Evolutionary conservation across 169 alveolate species (phyloP), one percentile per base, ranked within the genome.

Genomic region (Cryptosporidium felis): DNA sequence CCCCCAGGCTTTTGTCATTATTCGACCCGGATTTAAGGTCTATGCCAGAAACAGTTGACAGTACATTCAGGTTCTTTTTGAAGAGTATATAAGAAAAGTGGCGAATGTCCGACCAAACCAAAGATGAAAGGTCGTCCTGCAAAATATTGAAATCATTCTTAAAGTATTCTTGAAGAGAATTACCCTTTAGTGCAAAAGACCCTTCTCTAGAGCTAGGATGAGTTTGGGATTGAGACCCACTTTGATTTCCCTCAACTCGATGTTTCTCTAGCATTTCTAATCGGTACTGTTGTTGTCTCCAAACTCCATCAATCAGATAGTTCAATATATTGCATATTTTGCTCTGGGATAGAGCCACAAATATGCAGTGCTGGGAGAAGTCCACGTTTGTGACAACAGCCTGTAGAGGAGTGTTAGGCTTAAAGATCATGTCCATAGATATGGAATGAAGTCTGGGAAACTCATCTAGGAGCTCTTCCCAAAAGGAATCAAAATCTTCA

Each of bases 381-480:
- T 74, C 85, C 12, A 74, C 40, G 40, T 74, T 74, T n/a, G 85
- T 36, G 49, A 74, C 85, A 6, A 58, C 56, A 1, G 59, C 74
- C 42, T 53, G 67, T 53, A 74, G 23, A 8, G 85, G 85, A n/a
- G 74, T 74, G 26, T 74, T 74, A 10, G 41, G 36, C 10, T 53
- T 56, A 8, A 74, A 74, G 10, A 74, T 6, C 6, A 41, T 2
- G 12, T 32, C 85, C 5, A 74, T 36, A 34, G 85, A 8, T 8
- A 21, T 16, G 2, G 67, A 74, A 12, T 74, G 49, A 1, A 74
- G 23, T 14, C 18, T 51, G 5, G 85, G 85, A 23, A 49, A 26
- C 12, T 74, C 85, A 34, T 74, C 85, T 41, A 74, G 45, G n/a
- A 74, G 53, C 36, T 74, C 85, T 21, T 53, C 60, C 85, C 85